These are phyloP conservation scores for Metschnikowia anglica DNA, from an alignment of 805 yeast species.

Conservation along the genomic window DNA sequence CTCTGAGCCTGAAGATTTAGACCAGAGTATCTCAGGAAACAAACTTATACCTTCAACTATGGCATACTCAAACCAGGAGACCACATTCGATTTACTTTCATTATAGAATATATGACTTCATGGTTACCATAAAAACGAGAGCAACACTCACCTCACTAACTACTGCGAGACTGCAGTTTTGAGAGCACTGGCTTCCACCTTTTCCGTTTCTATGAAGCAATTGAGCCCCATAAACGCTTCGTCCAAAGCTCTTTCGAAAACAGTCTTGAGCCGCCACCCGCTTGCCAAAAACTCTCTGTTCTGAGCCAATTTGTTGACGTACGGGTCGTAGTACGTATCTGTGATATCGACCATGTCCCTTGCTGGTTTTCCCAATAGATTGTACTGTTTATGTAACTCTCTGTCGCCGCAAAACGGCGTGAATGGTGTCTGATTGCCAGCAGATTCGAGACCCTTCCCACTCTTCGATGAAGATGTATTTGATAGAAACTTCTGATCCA, in stretches of 20 bases:
- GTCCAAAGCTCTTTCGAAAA: slow-evolving; percentile 72
- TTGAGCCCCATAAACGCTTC: slow-evolving; percentile 91
- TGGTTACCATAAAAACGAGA: too few species aligned
- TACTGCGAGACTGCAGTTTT: slow-evolving; percentile 1
- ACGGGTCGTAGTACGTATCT: slow-evolving; percentile 45
- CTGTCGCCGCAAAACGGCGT: slow-evolving; percentile 95
- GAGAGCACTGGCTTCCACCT: slow-evolving; percentile 13
- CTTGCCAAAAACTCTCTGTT: slow-evolving; percentile 76
- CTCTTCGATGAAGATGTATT: slow-evolving; percentile 29
- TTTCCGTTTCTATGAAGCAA: slow-evolving; percentile 61
- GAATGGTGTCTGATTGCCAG: slow-evolving; percentile 54
- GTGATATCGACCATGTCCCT: slow-evolving; percentile 34
- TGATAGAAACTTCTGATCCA: slow-evolving; percentile 39
- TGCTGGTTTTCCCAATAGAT: slow-evolving; percentile 34
- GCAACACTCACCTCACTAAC: too few species aligned
- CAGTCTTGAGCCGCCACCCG: slow-evolving; percentile 73
- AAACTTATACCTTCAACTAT: too few species aligned
- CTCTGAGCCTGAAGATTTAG: too few species aligned
- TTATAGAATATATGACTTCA: slow-evolving; percentile 3
- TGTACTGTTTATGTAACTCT: slow-evolving; percentile 52
- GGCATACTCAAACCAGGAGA: too few species aligned
- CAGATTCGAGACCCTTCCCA: slow-evolving; percentile 23
- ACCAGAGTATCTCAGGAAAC: too few species aligned
- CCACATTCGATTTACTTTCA: slow-evolving; percentile 4
- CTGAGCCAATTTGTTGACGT: slow-evolving; percentile 48